Conservation (phyloP, 2,329 filamentous ascomycete genomes). For the Botrytis paeoniae region DNA sequence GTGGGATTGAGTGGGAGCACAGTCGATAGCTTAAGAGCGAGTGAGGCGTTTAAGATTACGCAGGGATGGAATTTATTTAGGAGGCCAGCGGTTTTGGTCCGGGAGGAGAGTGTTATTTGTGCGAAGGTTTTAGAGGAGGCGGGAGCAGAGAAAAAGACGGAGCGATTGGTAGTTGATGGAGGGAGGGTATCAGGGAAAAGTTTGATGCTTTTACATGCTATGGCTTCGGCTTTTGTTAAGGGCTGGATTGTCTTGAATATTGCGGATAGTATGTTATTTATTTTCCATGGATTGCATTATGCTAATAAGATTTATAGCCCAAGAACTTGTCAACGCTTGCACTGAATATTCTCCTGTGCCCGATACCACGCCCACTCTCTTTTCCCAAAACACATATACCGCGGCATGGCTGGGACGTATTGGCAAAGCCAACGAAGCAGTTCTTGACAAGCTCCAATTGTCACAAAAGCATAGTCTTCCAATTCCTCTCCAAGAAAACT, state of each 20-base stretch:
- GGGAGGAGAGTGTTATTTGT: slow-evolving; percentile 73
- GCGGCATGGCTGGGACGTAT: slow-evolving; percentile 72
- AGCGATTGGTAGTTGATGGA: slow-evolving; percentile 69
- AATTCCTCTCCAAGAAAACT: slow-evolving; percentile 54
- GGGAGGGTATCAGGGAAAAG: slow-evolving; percentile 80
- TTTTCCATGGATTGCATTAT: neutral
- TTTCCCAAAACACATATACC: slow-evolving; percentile 76
- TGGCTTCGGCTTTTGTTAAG: slow-evolving; percentile 76
- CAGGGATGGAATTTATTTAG: slow-evolving; percentile 88
- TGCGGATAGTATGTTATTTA: slow-evolving; percentile 68
- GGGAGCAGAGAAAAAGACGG: slow-evolving; percentile 50
- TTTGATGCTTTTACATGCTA: slow-evolving; percentile 76
- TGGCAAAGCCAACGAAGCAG: slow-evolving; percentile 63
- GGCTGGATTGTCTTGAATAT: slow-evolving; percentile 87
- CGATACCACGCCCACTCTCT: slow-evolving; percentile 56
- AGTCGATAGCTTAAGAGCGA: slow-evolving; percentile 76
- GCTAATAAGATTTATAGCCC: slow-evolving; percentile 49
- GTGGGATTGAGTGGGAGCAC: slow-evolving; percentile 65
- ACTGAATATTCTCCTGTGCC: slow-evolving; percentile 75
- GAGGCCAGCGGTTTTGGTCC: slow-evolving; percentile 73
- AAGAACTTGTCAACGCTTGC: slow-evolving; percentile 75
- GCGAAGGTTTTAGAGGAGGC: slow-evolving; percentile 60
- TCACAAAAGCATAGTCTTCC: slow-evolving; percentile 56
- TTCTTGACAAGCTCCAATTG: slow-evolving; percentile 55
- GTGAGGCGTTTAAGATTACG: slow-evolving; percentile 85